phyloP scores from a whole-genome alignment of 2,329 filamentous ascomycete genomes.

The Calonectria fujianensis region DNA sequence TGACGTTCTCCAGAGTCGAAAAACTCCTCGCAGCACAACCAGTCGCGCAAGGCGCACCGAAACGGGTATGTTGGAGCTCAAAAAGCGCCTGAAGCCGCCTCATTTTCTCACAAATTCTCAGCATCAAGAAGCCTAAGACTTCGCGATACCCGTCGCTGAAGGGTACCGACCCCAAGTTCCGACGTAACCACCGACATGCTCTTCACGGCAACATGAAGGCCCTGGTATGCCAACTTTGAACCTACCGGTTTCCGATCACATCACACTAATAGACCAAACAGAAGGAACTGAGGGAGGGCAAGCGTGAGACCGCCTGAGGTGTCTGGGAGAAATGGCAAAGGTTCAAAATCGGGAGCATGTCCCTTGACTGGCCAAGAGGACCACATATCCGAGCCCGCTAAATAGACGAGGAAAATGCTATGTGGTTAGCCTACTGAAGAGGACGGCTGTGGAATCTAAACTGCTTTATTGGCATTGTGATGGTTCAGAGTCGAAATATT shows the following conservation, averaged over 20 bases:
- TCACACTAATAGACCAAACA: constrained; percentile 67
- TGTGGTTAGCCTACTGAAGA: constrained; percentile 48
- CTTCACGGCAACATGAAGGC: constrained; percentile 99
- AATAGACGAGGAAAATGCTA: constrained; percentile 54
- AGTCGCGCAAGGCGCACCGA: constrained; percentile 98
- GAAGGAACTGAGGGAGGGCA: constrained; percentile 99
- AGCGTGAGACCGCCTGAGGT: constrained; percentile 87
- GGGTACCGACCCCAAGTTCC: constrained; percentile 99
- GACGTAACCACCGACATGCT: constrained; percentile 99
- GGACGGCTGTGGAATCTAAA: constrained; percentile 43
- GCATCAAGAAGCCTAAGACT: constrained; percentile 99
- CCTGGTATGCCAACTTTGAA: constrained; percentile 79
- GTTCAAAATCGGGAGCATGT: constrained; percentile 52
- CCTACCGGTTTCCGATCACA: neutral
- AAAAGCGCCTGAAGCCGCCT: constrained; percentile 1
- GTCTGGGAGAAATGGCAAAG: constrained; percentile 43
- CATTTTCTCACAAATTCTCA: constrained; percentile 63
- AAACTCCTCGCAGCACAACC: constrained; percentile 99
- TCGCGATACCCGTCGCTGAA: constrained; percentile 99
- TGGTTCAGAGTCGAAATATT: constrained; percentile 48
- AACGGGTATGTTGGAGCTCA: constrained; percentile 85
- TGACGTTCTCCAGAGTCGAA: constrained; percentile 86
- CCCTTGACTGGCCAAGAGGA: constrained; percentile 48
- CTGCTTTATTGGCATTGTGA: constrained; percentile 46
- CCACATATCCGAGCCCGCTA: constrained; percentile 51